Conservation (phyloP, 371 early-diverging fungal genomes). For the Parasitella parasitica region DNA sequence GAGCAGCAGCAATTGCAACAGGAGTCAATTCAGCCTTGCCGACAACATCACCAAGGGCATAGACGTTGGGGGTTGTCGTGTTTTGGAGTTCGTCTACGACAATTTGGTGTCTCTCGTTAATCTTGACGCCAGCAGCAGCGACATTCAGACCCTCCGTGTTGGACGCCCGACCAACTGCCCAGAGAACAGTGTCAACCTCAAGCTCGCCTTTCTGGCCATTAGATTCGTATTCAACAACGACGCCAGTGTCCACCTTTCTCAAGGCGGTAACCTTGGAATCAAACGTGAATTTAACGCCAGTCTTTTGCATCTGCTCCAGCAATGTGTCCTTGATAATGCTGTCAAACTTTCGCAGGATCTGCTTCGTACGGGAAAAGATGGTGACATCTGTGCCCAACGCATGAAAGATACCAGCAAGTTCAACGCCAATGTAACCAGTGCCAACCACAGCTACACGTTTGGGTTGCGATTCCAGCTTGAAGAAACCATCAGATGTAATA, state of each 20-base stretch:
- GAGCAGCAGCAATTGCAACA: conserved; percentile 94
- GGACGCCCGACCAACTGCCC: conserved; percentile 79
- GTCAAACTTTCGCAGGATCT: conserved; percentile 90
- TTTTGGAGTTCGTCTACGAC: conserved; percentile 87
- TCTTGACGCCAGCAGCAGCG: conserved; percentile 63
- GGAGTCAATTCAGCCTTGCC: conserved; percentile 95
- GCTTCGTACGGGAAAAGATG: conserved; percentile 78
- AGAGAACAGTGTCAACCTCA: conserved; percentile 71
- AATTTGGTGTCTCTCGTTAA: conserved; percentile 71
- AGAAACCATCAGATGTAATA: conserved; percentile 93
- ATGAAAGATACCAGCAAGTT: conserved; percentile 93
- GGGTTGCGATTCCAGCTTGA: conserved; percentile 86
- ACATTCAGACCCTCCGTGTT: conserved; percentile 68
- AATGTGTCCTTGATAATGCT: conserved; percentile 78
- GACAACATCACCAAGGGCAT: conserved; percentile 94
- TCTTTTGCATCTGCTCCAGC: conserved; percentile 67
- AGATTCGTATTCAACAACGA: conserved; percentile 48
- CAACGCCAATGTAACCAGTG: conserved; percentile 91
- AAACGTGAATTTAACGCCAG: conserved; percentile 72
- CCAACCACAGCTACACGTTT: conserved; percentile 87
- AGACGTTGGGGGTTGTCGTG: conserved; percentile 72
- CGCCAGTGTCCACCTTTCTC: conserved; percentile 14
- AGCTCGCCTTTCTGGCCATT: conserved; percentile 39
- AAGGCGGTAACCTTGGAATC: conserved; percentile 53
- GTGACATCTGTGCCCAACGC: conserved; percentile 80